Conservation (phyloP, 2,329 filamentous ascomycete species). For the Neodidymelliopsis sp. region DNA sequence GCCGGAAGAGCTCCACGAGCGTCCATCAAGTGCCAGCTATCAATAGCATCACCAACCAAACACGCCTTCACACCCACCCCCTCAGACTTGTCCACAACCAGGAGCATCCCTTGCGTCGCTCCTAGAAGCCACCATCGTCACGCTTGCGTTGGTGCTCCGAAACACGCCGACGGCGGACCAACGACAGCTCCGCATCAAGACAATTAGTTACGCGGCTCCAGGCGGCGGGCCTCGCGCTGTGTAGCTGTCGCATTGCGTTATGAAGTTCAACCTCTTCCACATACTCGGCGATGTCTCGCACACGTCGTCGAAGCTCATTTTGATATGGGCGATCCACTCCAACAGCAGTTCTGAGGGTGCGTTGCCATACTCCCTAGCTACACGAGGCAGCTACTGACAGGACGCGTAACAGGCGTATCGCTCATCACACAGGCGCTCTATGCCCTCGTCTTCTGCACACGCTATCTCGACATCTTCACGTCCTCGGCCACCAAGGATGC, state of each 20-base stretch:
- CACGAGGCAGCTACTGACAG: constrained; percentile 3
- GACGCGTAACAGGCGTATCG: constrained; percentile 70
- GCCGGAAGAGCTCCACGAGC: constrained; percentile 6
- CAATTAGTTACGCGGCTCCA: constrained; percentile 7
- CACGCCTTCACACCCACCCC: neutral
- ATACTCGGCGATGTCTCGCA: constrained; percentile 86
- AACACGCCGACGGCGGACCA: constrained; percentile 2
- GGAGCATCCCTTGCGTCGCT: constrained; percentile 14
- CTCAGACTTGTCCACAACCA: neutral
- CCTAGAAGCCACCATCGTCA: constrained; percentile 7
- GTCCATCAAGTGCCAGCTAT: constrained; percentile 15
- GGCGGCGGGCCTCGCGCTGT: constrained; percentile 37
- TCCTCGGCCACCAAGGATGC: constrained; percentile 49
- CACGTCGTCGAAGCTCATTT: constrained; percentile 83
- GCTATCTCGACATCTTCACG: constrained; percentile 83
- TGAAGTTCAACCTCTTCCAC: constrained; percentile 66
- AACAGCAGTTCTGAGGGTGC: constrained; percentile 85
- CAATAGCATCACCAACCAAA: constrained; percentile 19
- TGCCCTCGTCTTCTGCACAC: constrained; percentile 80
- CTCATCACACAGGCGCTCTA: constrained; percentile 92
- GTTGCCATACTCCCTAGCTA: neutral
- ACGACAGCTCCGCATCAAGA: constrained; percentile 6
- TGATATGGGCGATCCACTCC: constrained; percentile 88
- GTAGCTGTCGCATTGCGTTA: constrained; percentile 30
- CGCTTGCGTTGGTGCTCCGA: neutral